Evolutionary conservation across 2,329 filamentous ascomycete species (phyloP), one percentile per base, ranked within the genome.

Genomic region (Bipolaris victoriae): DNA sequence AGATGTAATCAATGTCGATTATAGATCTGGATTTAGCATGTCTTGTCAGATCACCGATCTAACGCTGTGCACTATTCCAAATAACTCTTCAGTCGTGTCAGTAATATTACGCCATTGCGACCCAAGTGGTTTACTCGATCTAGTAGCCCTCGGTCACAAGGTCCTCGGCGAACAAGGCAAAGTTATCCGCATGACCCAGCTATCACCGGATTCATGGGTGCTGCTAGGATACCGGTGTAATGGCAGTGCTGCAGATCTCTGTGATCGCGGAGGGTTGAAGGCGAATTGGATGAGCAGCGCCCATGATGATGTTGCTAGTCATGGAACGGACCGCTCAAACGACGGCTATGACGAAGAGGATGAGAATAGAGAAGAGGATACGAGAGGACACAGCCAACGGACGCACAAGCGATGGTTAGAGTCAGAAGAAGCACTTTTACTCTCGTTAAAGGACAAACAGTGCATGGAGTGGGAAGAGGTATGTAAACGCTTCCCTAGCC

Each of bases 401-500:
- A 62, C 18, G 31, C 49, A 39, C 33, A 58, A 47, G 29, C 43
- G 13, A 20, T 64, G 13, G 57, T 47, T 53, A 54, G 24, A 55
- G 52, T 62, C 18, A 49, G 54, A 62, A 18, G 29, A 64, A 58
- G 18, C 36, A 22, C 60, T 40, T 49, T 53, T 63, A 51, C 59
- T 63, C 41, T 59, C 31, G 26, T 55, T 46, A 16, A 63, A 53
- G 43, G 48, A 63, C 40, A 54, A 61, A 45, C 29, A 55, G 48
- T 20, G 49, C 49, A 63, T 61, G 22, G 24, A 48, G 15, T 63
- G 26, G 60, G 40, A 55, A 41, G 55, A 61, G 26, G 35, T 63
- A 31, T 63, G n/a, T 57, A 36, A 57, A 59, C 46, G 48, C 52
- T 65, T 65, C 52, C 52, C 52, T 52, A 47, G 39, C 47, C n/a